Base-by-base conservation (phyloP, 306 rosid genomes). In the Rosa lucieae region DNA sequence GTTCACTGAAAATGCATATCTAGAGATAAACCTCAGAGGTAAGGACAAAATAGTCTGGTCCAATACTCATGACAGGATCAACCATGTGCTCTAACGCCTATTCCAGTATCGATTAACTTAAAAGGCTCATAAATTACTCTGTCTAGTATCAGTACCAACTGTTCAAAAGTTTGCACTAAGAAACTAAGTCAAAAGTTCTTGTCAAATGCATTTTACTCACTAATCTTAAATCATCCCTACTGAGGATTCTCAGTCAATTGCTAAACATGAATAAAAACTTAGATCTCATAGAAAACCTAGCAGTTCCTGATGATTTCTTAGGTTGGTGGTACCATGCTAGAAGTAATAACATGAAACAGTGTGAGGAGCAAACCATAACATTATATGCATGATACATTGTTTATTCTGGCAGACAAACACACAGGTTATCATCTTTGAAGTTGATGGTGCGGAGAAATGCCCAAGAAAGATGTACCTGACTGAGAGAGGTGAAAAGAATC, bases 401-500 rank as follows among this genome's bases (percentile, higher is more conserved):
- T 73, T 11, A 29, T 74, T 37, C 61, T 72, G 11, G 62, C 40
- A 37, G 40, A 56, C 14, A 46, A 52, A n/a, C 55, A 35, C 48
- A 2, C 21, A 67, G n/a, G 47, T 43, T 18, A n/a, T 32, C 61
- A 42, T 43, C 44, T 53, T 18, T 6, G 6, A 69, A 26, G 37
- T n/a, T 62, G 39, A 75, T 53, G 71, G 12, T 49, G 52, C 37
- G 70, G 59, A 56, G 76, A 78, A 71, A 51, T 32, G 71, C 71
- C 66, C 51, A 70, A 80, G 61, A 83, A 62, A 78, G 39, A 72
- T 51, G 84, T 87, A 93, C 99, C 96, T 87, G 67, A 67, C 86
- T 75, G 96, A 87, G 84, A 96, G 99, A 18, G 93, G 92, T 23
- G 97, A 90, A 84, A 96, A 96, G 76, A 93, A 91, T 61, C 97